phyloP scores from a whole-genome alignment of 2,329 filamentous ascomycete species.

The Hymenoscyphus occultus region DNA sequence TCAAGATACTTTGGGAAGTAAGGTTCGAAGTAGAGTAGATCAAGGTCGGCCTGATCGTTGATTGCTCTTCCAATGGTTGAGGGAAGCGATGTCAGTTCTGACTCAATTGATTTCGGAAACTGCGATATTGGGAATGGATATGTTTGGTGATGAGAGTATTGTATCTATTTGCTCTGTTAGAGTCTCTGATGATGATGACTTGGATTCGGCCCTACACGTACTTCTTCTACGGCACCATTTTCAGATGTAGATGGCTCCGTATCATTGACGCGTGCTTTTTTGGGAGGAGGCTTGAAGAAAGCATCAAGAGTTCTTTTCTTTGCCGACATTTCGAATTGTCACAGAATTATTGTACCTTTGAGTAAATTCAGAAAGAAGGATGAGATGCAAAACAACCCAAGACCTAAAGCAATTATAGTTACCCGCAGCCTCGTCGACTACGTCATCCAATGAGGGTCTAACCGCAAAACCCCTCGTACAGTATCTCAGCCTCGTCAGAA shows the following conservation, averaged over 20 bases:
- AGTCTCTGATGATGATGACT: not conserved
- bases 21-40: slow-evolving; percentile 73
- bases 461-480: not conserved
- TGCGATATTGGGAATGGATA: slow-evolving; percentile 52
- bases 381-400: not conserved
- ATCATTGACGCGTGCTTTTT: slow-evolving; percentile 38
- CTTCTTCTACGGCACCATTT: not conserved
- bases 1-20: slow-evolving; percentile 60
- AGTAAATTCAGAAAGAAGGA: not conserved
- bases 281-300: slow-evolving; percentile 58
- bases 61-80: slow-evolving; percentile 53
- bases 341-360: not conserved
- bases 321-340: slow-evolving; percentile 29
- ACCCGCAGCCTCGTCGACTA: slow-evolving; percentile 16
- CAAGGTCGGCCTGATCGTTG: slow-evolving; percentile 66
- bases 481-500: slow-evolving; percentile 20
- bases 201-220: slow-evolving; percentile 13
- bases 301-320: slow-evolving; percentile 64
- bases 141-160: slow-evolving; percentile 40
- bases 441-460: slow-evolving; percentile 12
- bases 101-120: slow-evolving; percentile 41
- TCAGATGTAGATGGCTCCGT: slow-evolving; percentile 3
- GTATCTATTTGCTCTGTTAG: slow-evolving; percentile 5
- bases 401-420: not conserved
- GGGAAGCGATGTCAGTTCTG: slow-evolving; percentile 46